Conservation (phyloP, 306 rosid genomes). For the Dalbergia cochinchinensis region DNA sequence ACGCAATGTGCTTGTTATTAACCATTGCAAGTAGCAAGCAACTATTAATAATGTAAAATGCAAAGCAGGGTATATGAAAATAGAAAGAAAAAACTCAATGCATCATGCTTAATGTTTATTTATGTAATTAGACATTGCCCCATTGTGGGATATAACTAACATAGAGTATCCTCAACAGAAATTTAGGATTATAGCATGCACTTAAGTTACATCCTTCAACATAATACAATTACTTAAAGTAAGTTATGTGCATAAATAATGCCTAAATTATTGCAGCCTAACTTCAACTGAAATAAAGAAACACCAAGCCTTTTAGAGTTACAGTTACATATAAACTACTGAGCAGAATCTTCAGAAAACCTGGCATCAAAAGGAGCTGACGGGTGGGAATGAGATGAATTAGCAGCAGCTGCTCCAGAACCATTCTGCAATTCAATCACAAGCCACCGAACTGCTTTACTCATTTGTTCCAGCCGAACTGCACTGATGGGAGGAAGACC, state of each 20-base stretch:
- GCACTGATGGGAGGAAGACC: constrained; percentile 80
- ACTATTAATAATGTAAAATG: neutral
- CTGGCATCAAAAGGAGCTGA: constrained; percentile 81
- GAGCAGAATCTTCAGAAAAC: constrained; percentile 60
- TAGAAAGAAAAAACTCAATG: neutral
- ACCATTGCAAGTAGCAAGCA: neutral
- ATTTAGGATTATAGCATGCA: neutral
- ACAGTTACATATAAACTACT: constrained; percentile 44
- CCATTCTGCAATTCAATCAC: constrained; percentile 81
- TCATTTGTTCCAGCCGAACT: constrained; percentile 83
- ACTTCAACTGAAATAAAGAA: neutral
- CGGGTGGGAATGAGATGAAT: constrained; percentile 63
- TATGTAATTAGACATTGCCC: neutral
- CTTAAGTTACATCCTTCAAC: neutral
- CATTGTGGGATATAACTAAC: neutral
- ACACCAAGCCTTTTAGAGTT: neutral
- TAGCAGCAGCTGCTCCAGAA: constrained; percentile 66
- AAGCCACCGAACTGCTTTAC: constrained; percentile 83
- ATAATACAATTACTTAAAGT: neutral
- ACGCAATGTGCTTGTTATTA: neutral
- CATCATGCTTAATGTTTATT: neutral
- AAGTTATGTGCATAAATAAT: neutral
- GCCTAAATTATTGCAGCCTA: neutral
- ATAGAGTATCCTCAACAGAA: neutral
- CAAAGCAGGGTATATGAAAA: neutral